These are phyloP conservation scores for Spathaspora arborariae DNA, from an alignment of 805 yeast genomes.

Conservation along the genomic window DNA sequence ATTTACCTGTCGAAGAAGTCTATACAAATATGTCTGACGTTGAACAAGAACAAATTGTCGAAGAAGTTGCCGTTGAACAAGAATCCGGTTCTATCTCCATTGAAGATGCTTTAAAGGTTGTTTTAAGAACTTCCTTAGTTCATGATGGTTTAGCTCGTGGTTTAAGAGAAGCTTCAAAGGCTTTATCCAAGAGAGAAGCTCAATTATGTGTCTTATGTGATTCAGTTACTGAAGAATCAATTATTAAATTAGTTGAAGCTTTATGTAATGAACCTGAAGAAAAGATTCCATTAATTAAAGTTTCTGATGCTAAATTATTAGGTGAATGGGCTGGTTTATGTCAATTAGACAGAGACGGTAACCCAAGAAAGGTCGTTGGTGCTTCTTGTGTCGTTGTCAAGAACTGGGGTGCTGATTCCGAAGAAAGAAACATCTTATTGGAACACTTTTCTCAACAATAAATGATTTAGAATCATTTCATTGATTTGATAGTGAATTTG, in stretches of 20 bases:
- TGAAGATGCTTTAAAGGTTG: slow-evolving; percentile 98
- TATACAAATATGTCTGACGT: slow-evolving; percentile 76
- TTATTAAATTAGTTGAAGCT: slow-evolving; percentile 97
- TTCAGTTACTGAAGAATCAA: slow-evolving; percentile 96
- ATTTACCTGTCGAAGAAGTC: slow-evolving; percentile 72
- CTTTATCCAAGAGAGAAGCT: slow-evolving; percentile 95
- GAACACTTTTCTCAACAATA: slow-evolving; percentile 93
- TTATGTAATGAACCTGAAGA: slow-evolving; percentile 96
- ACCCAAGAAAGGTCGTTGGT: slow-evolving; percentile 99
- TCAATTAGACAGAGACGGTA: slow-evolving; percentile 99
- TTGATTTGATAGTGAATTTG: neutral
- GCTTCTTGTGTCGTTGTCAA: slow-evolving; percentile 99
- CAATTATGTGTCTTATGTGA: slow-evolving; percentile 96
- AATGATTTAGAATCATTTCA: slow-evolving; percentile 21
- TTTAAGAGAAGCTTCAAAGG: slow-evolving; percentile 99
- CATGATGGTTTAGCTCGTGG: slow-evolving; percentile 99
- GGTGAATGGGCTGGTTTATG: slow-evolving; percentile 99
- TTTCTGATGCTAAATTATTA: slow-evolving; percentile 97
- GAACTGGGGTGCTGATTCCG: slow-evolving; percentile 99
- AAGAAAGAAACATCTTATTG: slow-evolving; percentile 92
- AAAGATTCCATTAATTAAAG: slow-evolving; percentile 97
- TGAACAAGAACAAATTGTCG: slow-evolving; percentile 81
- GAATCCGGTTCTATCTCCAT: slow-evolving; percentile 89
- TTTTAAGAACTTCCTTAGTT: slow-evolving; percentile 94
- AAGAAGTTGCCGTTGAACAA: slow-evolving; percentile 80